Evolutionary conservation across 306 rosid genomes (phyloP), one percentile per base, ranked within the genome.

Genomic region (Cucumis melo): DNA sequence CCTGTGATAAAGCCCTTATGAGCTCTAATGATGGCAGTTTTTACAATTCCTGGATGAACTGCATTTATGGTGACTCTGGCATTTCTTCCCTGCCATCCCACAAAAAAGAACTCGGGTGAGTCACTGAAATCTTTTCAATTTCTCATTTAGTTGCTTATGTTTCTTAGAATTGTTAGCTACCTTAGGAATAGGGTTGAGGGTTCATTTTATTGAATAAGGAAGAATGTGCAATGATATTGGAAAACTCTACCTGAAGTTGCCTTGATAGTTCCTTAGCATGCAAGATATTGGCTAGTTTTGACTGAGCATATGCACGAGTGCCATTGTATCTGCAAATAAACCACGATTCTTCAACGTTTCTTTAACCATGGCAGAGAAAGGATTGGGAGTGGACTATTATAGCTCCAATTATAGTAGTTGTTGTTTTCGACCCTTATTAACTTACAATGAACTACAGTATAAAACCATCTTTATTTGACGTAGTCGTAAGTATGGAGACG

Each of bases 21-120:
- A 65, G 96, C 97, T 85, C 88, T 85, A 5, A 89, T 87, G 67
- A 91, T 94, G 39, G 88, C 98, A 0, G 97, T 94, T 83, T 88
- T 94, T 60, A 94, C 97, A 20, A 90, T 84, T 20, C 99, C 99
- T 5, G 99, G 99, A 82, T 92, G 99, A 17, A 94, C 84, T 77
- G 91, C 97, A 59, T 90, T 91, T 82, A 94, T 87, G 21, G 95
- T 90, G 51, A 94, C 97, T 74, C 88, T 89, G 70, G 91, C 99
- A 83, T 92, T 92, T 81, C 90, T 89, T 73, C 83, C 92, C 96
- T 94, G 80, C 29, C 12, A 63, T 46, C 58, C 63, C 78, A 61
- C 65, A 56, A 0, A 78, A 58, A 48, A 50, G 10, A 14, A 56
- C 73, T 5, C 32, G 5, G 73, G 73, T 66, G 1, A 66, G 73